Evolutionary conservation across 1,139 yeast species (phyloP), one percentile per base, ranked within the genome.

Genomic region (Kodamaea suecica): DNA sequence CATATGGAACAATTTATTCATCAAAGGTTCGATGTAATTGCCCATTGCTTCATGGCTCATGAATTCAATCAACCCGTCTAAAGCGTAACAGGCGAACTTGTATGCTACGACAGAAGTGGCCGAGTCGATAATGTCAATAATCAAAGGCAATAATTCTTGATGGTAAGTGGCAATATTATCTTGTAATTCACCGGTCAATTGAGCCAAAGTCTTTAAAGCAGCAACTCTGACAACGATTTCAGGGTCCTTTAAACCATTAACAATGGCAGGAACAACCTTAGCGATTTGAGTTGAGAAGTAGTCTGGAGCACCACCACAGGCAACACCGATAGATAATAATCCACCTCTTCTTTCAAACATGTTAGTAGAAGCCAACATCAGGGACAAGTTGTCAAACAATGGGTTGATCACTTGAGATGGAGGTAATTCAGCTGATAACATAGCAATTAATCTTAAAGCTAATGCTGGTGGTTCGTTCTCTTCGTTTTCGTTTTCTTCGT

Each of bases 291-390:
- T 73, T 34, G 90, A 77, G 50, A 85, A 76, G 61, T 73, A 90
- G 57, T 92, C 98, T 44, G 97, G 97, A 30, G 97, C 92, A 56
- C 98, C 98, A 45, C 84, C 78, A 34, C 86, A 84, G 35, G 94
- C 80, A 39, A 81, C 87, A 49, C 95, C 90, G 44, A 92, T 70
- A 28, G 95, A 76, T 52, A 86, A 70, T 41, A 88, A 73, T 39
- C 84, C 94, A 43, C 95, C 96, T 64, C 96, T 82, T 68, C 95
- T 81, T 63, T 84, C 88, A 46, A 78, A 83, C 42, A 76, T 74
- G 56, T 84, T 78, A 16, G 78, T 46, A 13, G 95, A 82, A 28
- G 59, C 33, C 47, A 85, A 70, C 71, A 84, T 69, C 34, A 73
- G 55, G 34, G 82, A 80, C 47, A 87, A 64, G 45, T 76, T 74